Percentiles rank a stretch among this genome's conserved stretches.
Conservation (phyloP, 1,284 basidiomycete species). For the Tilletia indica region DNA sequence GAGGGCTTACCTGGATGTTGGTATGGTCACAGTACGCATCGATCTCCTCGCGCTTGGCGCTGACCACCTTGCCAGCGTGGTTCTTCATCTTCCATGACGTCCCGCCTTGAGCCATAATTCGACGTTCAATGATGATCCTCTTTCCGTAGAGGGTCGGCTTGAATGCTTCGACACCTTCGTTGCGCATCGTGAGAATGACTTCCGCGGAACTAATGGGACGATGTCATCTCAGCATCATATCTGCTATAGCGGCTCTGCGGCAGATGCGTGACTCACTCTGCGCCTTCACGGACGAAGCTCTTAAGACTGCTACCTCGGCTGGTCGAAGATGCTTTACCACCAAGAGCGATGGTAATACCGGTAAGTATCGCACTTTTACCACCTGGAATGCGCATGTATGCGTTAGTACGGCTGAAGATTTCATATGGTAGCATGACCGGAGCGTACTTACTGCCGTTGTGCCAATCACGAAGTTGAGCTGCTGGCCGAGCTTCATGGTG, state of each 20-base stretch:
- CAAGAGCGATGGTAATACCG: conserved; percentile 86
- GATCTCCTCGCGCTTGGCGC: conserved; percentile 80
- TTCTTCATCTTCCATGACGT: conserved; percentile 81
- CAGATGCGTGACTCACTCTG: conserved; percentile 63
- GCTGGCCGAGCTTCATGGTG: conserved; percentile 72
- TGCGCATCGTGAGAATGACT: conserved; percentile 78
- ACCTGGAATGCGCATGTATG: conserved; percentile 60
- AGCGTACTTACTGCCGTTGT: conserved; percentile 59
- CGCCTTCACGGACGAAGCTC: conserved; percentile 82
- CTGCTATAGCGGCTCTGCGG: neutral
- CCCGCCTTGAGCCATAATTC: conserved; percentile 71
- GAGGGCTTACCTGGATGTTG: conserved; percentile 69
- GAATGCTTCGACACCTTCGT: conserved; percentile 84
- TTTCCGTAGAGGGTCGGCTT: conserved; percentile 77
- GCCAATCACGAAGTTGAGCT: conserved; percentile 95
- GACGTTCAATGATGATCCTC: conserved; percentile 78
- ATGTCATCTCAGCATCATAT: neutral
- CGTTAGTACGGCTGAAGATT: neutral
- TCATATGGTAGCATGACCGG: neutral
- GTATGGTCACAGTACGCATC: conserved; percentile 87
- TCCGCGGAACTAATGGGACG: conserved; percentile 64
- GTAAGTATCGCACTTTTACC: conserved; percentile 95
- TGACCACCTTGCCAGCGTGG: conserved; percentile 66
- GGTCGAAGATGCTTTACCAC: conserved; percentile 84
- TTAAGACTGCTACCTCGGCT: conserved; percentile 77